phyloP scores from a whole-genome alignment of 2,329 filamentous ascomycete species.

The Aspergillus puulaauensis region DNA sequence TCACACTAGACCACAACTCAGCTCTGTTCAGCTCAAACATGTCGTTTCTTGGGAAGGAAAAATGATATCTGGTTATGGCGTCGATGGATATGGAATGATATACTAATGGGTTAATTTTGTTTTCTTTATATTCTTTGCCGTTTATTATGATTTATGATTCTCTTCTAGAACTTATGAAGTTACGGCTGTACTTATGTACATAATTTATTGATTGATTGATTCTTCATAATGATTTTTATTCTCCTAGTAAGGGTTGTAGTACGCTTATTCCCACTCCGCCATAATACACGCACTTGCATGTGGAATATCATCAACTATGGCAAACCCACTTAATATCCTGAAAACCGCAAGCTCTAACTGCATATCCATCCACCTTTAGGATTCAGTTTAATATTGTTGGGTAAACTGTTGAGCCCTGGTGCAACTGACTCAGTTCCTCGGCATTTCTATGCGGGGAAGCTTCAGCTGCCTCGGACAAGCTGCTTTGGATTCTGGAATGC shows the following conservation, averaged over 20 bases:
- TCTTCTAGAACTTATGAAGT: constrained; percentile 22
- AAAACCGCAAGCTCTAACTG: too few relatives aligned
- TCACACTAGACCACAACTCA: constrained; percentile 32
- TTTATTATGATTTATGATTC: constrained; percentile 16
- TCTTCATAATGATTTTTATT: background rate
- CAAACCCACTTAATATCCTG: too few relatives aligned
- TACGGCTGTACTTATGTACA: constrained; percentile 15
- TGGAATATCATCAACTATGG: too few relatives aligned
- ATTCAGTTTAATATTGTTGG: too few relatives aligned
- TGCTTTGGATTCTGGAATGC: too few relatives aligned
- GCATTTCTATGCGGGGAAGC: background rate
- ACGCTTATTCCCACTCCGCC: too few relatives aligned
- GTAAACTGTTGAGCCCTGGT: background rate
- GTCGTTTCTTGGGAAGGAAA: background rate
- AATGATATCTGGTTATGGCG: background rate
- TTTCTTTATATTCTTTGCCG: constrained; percentile 8
- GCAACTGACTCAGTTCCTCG: background rate
- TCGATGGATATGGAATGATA: background rate
- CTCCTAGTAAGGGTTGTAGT: too few relatives aligned
- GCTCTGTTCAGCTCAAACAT: background rate
- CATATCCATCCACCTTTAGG: too few relatives aligned
- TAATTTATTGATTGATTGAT: background rate
- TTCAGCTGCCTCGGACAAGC: background rate
- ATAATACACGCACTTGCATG: too few relatives aligned
- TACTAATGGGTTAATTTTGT: constrained; percentile 2